phyloP scores from a whole-genome alignment of 345 rosid genomes.

The Syzygium aromaticum region DNA sequence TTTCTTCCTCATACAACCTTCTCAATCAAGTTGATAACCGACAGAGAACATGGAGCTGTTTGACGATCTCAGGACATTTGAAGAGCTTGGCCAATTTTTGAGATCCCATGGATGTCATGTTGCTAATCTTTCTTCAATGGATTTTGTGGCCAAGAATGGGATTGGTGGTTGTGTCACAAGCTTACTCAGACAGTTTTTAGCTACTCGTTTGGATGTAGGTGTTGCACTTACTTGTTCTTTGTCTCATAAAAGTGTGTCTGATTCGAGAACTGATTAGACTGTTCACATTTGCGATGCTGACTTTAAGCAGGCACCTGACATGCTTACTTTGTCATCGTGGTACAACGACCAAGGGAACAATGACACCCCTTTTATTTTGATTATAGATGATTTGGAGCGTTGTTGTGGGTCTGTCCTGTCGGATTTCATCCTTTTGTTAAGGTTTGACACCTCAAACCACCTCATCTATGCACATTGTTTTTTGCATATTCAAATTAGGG shows the following conservation, averaged over 20 bases:
- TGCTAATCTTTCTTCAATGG: constrained; percentile 83
- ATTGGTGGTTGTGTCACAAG: constrained; percentile 74
- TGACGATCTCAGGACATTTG: constrained; percentile 76
- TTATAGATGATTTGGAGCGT: constrained; percentile 72
- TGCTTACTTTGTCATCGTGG: constrained; percentile 81
- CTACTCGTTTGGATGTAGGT: constrained; percentile 69
- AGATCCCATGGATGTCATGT: constrained; percentile 74
- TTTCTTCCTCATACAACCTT: background rate
- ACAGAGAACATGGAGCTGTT: constrained; percentile 94
- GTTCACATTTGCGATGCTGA: constrained; percentile 5
- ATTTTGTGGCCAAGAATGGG: constrained; percentile 66
- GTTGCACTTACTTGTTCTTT: background rate
- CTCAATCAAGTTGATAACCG: background rate
- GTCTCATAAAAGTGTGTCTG: background rate
- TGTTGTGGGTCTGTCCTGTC: constrained; percentile 76
- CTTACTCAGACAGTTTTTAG: constrained; percentile 66
- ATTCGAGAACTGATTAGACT: background rate
- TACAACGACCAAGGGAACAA: constrained; percentile 34
- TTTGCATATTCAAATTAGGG: background rate
- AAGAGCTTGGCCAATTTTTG: constrained; percentile 63
- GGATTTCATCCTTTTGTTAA: constrained; percentile 63
- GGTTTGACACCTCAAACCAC: constrained; percentile 21
- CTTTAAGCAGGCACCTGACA: constrained; percentile 58
- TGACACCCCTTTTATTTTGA: constrained; percentile 47
- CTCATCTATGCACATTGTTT: background rate